Percentiles rank a stretch among this genome's conserved stretches.
Evolutionary conservation across 768 basidiomycete genomes (phyloP).

Genomic region (Xanthoconium stramineum): DNA sequence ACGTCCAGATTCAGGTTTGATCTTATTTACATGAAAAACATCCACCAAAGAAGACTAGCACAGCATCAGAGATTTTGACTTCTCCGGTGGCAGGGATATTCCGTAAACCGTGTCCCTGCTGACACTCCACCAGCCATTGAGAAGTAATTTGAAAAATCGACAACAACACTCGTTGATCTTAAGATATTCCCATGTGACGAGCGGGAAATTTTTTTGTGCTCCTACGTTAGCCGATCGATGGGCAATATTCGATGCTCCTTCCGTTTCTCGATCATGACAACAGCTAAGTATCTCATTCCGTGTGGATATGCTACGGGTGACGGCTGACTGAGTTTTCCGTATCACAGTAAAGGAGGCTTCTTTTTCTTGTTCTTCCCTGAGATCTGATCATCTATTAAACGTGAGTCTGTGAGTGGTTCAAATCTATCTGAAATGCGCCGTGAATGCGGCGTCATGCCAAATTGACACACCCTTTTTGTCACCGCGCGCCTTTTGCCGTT

Average conservation of each 20-base stretch:
- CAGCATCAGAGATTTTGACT: conserved; percentile 23
- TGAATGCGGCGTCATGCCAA: conserved; percentile 11
- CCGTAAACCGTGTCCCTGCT: conserved; percentile 16
- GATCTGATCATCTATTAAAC: conserved; percentile 12
- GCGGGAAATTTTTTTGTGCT: neutral
- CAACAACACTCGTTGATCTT: neutral
- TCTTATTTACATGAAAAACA: conserved; percentile 5
- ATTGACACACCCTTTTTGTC: neutral
- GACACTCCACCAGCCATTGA: neutral
- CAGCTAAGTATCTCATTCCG: conserved; percentile 4
- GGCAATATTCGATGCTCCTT: neutral
- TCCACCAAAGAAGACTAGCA: conserved; percentile 10
- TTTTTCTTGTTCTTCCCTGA: conserved; percentile 6
- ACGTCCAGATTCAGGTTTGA: too few relatives aligned
- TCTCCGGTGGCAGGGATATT: conserved; percentile 17
- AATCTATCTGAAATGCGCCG: neutral
- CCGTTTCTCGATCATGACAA: neutral
- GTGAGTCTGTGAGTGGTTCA: conserved; percentile 9
- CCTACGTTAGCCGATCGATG: neutral
- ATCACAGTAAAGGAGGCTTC: conserved; percentile 1
- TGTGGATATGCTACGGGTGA: conserved; percentile 6
- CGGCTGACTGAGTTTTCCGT: conserved; percentile 7
- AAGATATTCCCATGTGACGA: neutral
- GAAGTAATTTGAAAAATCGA: conserved; percentile 1
- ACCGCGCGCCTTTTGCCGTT: neutral